Conservation (phyloP, 805 yeast species). For the Priceomyces melissophilus region DNA sequence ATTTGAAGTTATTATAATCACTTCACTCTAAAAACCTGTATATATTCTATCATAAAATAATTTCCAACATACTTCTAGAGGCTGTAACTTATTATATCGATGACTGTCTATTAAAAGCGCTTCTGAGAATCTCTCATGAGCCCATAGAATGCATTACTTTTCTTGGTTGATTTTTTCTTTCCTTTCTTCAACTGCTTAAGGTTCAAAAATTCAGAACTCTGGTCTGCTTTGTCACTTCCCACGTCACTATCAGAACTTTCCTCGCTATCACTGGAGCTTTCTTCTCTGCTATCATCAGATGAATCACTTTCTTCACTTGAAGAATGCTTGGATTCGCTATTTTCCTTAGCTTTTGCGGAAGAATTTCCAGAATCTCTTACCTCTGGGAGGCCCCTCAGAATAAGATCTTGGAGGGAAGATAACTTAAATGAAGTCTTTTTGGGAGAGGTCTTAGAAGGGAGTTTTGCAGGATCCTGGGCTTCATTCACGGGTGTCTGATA, state of each 20-base stretch:
- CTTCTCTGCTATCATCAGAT: slow-evolving; percentile 8
- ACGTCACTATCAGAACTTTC: slow-evolving; percentile 11
- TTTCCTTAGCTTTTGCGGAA: background rate
- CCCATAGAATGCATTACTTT: slow-evolving; percentile 26
- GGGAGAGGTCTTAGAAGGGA: background rate
- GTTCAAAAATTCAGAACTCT: slow-evolving; percentile 16
- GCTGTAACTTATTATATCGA: background rate
- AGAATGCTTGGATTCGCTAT: slow-evolving; percentile 1
- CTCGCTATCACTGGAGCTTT: slow-evolving; percentile 10
- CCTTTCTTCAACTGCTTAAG: slow-evolving; percentile 18
- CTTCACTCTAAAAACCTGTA: too few species aligned
- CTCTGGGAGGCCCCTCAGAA: slow-evolving; percentile 64
- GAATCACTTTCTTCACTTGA: slow-evolving; percentile 6
- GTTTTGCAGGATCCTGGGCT: background rate
- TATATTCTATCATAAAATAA: background rate
- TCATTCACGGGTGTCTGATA: slow-evolving; percentile 2
- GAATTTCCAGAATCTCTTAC: slow-evolving; percentile 48
- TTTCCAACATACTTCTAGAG: slow-evolving; percentile 24
- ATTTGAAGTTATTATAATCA: too few species aligned
- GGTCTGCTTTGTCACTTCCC: slow-evolving; percentile 4
- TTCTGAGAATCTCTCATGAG: slow-evolving; percentile 27
- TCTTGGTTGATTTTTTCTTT: slow-evolving; percentile 13
- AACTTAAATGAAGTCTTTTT: slow-evolving; percentile 34
- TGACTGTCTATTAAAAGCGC: background rate
- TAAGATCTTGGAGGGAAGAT: slow-evolving; percentile 54